Percentiles rank a stretch among this genome's conserved stretches.
Conservation (phyloP, 352 stramenopile species). For the Phytophthora podocarpi region DNA sequence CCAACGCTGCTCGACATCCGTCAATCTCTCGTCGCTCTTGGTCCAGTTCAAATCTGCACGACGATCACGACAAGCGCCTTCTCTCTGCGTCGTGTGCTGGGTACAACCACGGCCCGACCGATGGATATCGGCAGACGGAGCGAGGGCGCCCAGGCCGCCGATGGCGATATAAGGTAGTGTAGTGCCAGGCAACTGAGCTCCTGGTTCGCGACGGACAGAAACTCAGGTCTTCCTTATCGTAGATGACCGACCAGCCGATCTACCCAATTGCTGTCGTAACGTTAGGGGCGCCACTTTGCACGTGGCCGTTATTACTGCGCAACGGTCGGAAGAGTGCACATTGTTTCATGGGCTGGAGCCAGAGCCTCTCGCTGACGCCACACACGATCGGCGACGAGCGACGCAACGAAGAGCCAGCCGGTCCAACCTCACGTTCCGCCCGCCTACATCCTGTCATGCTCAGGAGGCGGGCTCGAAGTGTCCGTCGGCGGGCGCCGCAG, state of each 20-base stretch:
- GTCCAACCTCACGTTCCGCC: conserved; percentile 21
- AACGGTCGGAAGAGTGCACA: not conserved
- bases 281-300: not conserved
- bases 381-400: conserved; percentile 18
- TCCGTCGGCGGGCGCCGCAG: no score
- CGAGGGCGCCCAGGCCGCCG: conserved; percentile 1
- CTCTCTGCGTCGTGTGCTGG: conserved; percentile 19
- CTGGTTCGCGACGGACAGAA: not conserved
- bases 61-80: not conserved
- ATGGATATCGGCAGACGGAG: conserved; percentile 20
- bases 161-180: conserved; percentile 18
- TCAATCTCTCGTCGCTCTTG: not conserved
- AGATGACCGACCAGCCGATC: no score
- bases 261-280: not conserved
- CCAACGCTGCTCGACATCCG: conserved; percentile 34
- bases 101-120: conserved; percentile 9
- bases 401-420: conserved; percentile 12
- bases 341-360: conserved; percentile 1
- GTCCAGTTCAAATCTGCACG: conserved; percentile 12
- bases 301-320: conserved; percentile 14
- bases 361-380: conserved; percentile 17
- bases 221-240: not conserved
- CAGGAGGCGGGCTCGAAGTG: not conserved
- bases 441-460: conserved; percentile 1
- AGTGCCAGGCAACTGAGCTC: no score